Conservation (phyloP, 2,329 filamentous ascomycete species). For the Paracamarosporium sp. region DNA sequence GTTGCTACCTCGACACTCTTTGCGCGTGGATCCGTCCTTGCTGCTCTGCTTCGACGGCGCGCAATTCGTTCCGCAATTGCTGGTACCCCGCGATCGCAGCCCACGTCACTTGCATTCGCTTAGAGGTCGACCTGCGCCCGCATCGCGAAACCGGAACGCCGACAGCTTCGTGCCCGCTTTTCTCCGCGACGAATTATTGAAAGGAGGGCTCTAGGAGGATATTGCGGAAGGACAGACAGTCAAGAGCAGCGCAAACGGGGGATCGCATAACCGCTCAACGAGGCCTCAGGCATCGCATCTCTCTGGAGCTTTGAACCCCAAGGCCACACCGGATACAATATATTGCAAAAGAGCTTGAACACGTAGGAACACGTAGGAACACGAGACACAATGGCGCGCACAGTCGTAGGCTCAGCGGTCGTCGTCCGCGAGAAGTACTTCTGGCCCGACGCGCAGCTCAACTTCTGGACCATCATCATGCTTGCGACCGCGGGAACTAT, state of each 20-base stretch:
- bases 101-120: conserved; percentile 2
- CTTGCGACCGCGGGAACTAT: conserved; percentile 64
- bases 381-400: conserved; percentile 44
- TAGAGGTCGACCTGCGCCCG: neutral
- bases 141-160: neutral
- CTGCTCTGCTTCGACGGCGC: neutral
- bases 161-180: neutral
- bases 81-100: neutral
- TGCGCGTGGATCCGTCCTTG: neutral
- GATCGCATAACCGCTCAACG: neutral
- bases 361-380: neutral
- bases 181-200: neutral
- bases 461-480: conserved; percentile 70
- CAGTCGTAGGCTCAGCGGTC: conserved; percentile 47
- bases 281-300: neutral
- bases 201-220: neutral
- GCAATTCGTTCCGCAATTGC: neutral
- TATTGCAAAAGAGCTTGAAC: neutral
- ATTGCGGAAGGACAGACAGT: neutral
- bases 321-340: neutral
- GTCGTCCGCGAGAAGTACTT: conserved; percentile 62
- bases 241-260: neutral
- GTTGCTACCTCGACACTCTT: neutral
- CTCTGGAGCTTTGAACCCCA: neutral
- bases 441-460: conserved; percentile 71